Evolutionary conservation across 2,329 filamentous ascomycete species (phyloP), one percentile per base, ranked within the genome.

Genomic region (Trichoderma sp.): DNA sequence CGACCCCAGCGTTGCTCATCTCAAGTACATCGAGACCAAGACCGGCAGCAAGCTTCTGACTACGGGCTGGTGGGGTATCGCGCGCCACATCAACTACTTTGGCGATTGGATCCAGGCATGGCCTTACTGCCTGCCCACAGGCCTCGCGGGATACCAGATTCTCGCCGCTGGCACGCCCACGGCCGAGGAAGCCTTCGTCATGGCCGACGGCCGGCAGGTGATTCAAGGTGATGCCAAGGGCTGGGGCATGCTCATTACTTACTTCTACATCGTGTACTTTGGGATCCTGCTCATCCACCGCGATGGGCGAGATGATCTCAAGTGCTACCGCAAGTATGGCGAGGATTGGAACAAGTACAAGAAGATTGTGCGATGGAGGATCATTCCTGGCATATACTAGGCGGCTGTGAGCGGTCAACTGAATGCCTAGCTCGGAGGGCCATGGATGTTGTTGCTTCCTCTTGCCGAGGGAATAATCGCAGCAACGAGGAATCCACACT

Each of bases 261-360:
- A 97, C 81, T 97, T 97, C 75, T 98, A 96, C 79, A 83, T 97
- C 71, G 72, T 96, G 7, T 98, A 97, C 81, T 97, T 98, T 79
- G 93, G 88, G 3, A 80, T 96, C 14, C 79, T 98, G 68, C 83
- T 98, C 12, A 81, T 97, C 62, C 94, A 97, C 75, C 90, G 94
- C 21, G 93, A 96, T 75, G 81, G 87, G 66, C 85, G 94, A 61
- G 94, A 98, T 71, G 93, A 97, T 71, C 90, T 92, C 75, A 97
- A 97, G 82, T 98, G 94, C 77, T 82, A 85, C 68, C 85, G 85
- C 74, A 98, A 98, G 83, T 98, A 98, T 73, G 93, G 93, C 28
- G 88, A 88, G 70, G 93, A 97, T 74, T 98, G 94, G 93, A 87
- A 93, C 68, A 85, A 87, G 78, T 98, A 97, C 78, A 93, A 90